These are phyloP conservation scores for Candida bentonensis DNA, from an alignment of 805 yeast species.

Conservation along the genomic window DNA sequence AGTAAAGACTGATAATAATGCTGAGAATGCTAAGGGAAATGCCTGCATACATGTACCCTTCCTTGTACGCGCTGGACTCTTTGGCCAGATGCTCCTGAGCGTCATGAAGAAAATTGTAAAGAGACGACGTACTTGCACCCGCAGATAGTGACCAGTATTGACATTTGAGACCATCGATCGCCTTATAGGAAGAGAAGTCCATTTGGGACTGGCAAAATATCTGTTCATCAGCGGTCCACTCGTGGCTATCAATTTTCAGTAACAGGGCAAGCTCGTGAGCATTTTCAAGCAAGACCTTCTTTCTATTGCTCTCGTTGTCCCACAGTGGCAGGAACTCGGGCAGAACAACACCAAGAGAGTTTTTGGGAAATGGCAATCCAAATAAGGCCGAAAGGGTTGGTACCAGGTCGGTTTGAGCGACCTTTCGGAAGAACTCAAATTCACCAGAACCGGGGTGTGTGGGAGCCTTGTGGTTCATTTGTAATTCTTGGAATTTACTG, in stretches of 20 bases:
- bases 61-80: constrained; percentile 56
- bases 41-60: constrained; percentile 33
- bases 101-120: constrained; percentile 26
- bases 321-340: constrained; percentile 42
- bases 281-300: constrained; percentile 33
- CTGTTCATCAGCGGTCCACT: constrained; percentile 1
- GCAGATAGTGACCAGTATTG: constrained; percentile 6
- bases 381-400: constrained; percentile 52
- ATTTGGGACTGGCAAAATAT: constrained; percentile 4
- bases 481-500: constrained; percentile 31
- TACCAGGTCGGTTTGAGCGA: constrained; percentile 61
- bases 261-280: constrained; percentile 13
- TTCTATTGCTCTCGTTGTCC: constrained; percentile 35
- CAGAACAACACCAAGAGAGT: constrained; percentile 61
- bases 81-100: constrained; percentile 24
- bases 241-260: not conserved
- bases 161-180: constrained; percentile 7
- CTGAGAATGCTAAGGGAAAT: constrained; percentile 12
- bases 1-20: constrained; percentile 11
- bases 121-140: constrained; percentile 6
- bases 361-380: constrained; percentile 55
- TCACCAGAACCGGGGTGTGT: constrained; percentile 23
- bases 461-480: constrained; percentile 4
- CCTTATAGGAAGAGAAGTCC: constrained; percentile 4
- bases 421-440: constrained; percentile 36